These are phyloP conservation scores for Alternaria angustiovoidea DNA, from an alignment of 2,329 filamentous ascomycete genomes.

Conservation along the genomic window DNA sequence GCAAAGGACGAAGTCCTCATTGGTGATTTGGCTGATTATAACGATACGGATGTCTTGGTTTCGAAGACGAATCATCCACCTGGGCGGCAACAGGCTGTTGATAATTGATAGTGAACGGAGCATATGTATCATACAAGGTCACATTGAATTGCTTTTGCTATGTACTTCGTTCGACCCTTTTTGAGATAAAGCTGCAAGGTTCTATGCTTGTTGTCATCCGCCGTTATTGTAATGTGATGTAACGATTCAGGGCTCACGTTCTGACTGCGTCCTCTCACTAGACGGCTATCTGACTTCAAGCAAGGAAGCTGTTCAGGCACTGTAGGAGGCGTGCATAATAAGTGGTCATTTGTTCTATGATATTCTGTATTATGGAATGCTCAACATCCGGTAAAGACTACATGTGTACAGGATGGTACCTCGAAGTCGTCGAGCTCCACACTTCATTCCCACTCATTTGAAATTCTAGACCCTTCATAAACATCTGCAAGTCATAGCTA, in stretches of 20 bases:
- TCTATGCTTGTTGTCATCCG: not conserved
- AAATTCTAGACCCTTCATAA: constrained; percentile 47
- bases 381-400: not conserved
- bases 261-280: not conserved
- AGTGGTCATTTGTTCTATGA: not conserved
- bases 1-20: not conserved
- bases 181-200: not conserved
- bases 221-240: not conserved
- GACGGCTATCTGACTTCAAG: not conserved
- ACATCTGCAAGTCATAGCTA: constrained; percentile 15
- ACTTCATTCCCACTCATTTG: constrained; percentile 48
- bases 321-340: not conserved
- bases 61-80: not conserved
- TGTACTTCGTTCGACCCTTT: not conserved
- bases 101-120: not conserved
- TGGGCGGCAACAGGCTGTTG: not conserved
- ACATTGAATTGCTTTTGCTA: not conserved
- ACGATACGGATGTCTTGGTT: not conserved
- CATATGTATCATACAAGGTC: not conserved
- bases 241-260: not conserved
- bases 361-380: not conserved
- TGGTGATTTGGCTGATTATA: not conserved
- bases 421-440: constrained; percentile 39
- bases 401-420: constrained; percentile 7
- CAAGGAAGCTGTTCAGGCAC: not conserved